Evolutionary conservation across 208 protist genomes (phyloP).

Genomic region (Trypanosoma cruzi): DNA sequence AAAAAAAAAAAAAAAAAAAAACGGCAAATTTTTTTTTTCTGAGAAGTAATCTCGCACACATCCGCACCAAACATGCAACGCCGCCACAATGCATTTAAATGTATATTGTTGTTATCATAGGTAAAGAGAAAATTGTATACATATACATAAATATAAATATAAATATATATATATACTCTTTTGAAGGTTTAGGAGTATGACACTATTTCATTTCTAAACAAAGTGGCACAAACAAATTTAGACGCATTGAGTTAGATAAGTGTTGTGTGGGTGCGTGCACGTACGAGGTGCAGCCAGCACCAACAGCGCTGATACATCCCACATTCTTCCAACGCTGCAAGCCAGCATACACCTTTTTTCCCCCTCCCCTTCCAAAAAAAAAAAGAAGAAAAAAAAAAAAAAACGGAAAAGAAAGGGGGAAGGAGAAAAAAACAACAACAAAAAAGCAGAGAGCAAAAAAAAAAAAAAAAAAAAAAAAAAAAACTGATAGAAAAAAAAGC

Average conservation of each 20-base stretch:
- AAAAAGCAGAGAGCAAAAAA: constrained; percentile 8
- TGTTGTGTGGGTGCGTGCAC: background rate
- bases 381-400: constrained; percentile 15
- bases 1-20: too few species aligned
- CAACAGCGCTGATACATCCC: background rate
- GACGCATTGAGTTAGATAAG: too few species aligned
- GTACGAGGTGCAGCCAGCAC: background rate
- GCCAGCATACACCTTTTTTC: too few species aligned
- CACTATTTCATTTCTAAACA: too few species aligned
- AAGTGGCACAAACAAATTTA: background rate
- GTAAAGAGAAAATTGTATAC: background rate
- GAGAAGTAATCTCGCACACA: too few species aligned
- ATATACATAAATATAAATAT: too few species aligned
- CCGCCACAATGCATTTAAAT: background rate
- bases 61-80: background rate
- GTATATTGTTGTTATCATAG: too few species aligned
- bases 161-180: background rate
- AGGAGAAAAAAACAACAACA: constrained; percentile 1
- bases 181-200: too few species aligned
- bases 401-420: constrained; percentile 19
- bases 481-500: too few species aligned
- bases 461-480: too few species aligned
- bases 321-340: background rate
- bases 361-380: too few species aligned
- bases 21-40: too few species aligned